Conservation (phyloP, 805 yeast species). For the Candida chauliodis region DNA sequence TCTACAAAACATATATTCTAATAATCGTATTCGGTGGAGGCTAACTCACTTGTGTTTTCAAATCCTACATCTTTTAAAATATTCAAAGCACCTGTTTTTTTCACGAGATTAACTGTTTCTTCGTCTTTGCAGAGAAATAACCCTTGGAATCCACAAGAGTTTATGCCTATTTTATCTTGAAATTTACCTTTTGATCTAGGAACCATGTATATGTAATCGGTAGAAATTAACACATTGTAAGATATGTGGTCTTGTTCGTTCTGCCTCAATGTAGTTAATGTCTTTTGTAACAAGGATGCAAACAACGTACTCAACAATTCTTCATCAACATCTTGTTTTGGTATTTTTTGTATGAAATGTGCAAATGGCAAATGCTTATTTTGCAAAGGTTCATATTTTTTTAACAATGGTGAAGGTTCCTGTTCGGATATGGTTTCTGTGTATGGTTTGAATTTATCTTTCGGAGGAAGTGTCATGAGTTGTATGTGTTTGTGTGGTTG, state of each 20-base stretch:
- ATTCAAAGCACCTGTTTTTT: constrained; percentile 44
- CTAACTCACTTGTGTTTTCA: constrained; percentile 53
- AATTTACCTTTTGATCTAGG: constrained; percentile 67
- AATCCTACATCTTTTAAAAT: constrained; percentile 67
- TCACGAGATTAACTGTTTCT: constrained; percentile 47
- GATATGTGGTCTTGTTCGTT: constrained; percentile 46
- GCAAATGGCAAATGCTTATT: constrained; percentile 68
- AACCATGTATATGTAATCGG: constrained; percentile 79
- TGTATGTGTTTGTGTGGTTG: constrained; percentile 93
- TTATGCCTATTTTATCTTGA: constrained; percentile 56
- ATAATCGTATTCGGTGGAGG: constrained; percentile 65
- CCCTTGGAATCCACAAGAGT: constrained; percentile 80
- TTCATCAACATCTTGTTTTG: constrained; percentile 39
- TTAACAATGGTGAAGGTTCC: constrained; percentile 1
- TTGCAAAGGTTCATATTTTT: constrained; percentile 31
- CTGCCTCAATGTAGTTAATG: constrained; percentile 63
- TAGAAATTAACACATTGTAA: constrained; percentile 79
- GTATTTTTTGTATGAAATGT: constrained; percentile 72
- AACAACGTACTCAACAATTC: constrained; percentile 66
- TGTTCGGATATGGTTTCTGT: constrained; percentile 55
- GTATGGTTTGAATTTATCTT: constrained; percentile 46
- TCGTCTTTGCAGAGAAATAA: constrained; percentile 70
- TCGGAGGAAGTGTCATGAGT: constrained; percentile 65
- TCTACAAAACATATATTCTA: constrained; percentile 18
- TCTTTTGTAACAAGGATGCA: constrained; percentile 67